Conservation (phyloP, 1,139 yeast species). For the Kodamaea ohmeri region DNA sequence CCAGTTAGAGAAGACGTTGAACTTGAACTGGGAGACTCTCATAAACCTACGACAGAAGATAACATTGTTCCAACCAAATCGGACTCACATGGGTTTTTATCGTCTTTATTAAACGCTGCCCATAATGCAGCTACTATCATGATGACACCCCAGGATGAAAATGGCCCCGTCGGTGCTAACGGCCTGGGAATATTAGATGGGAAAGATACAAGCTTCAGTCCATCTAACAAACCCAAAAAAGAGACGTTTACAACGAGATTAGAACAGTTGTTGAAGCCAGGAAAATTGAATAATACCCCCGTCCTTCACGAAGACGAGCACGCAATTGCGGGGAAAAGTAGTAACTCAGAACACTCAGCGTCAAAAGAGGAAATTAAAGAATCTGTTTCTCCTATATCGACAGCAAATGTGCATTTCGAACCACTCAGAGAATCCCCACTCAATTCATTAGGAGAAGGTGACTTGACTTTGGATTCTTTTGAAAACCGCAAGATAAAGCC, state of each 20-base stretch:
- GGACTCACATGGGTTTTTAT: slow-evolving; percentile 25
- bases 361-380: neutral
- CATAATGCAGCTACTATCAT: slow-evolving; percentile 19
- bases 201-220: too few species aligned
- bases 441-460: slow-evolving; percentile 70
- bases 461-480: slow-evolving; percentile 58
- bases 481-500: slow-evolving; percentile 20
- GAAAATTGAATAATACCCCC: too few species aligned
- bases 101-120: slow-evolving; percentile 30
- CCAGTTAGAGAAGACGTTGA: slow-evolving; percentile 10
- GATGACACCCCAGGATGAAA: slow-evolving; percentile 1
- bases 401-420: slow-evolving; percentile 47
- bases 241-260: slow-evolving; percentile 18
- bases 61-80: slow-evolving; percentile 12
- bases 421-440: slow-evolving; percentile 57
- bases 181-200: neutral
- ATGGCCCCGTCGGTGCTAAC: neutral
- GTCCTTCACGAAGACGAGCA: too few species aligned
- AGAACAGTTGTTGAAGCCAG: slow-evolving; percentile 20
- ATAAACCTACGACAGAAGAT: neutral
- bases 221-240: too few species aligned
- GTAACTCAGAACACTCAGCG: neutral
- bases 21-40: slow-evolving; percentile 3
- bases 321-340: too few species aligned
- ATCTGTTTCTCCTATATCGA: neutral